These are phyloP conservation scores for Leccinum truebloodii DNA, from an alignment of 768 basidiomycete species.

Conservation along the genomic window DNA sequence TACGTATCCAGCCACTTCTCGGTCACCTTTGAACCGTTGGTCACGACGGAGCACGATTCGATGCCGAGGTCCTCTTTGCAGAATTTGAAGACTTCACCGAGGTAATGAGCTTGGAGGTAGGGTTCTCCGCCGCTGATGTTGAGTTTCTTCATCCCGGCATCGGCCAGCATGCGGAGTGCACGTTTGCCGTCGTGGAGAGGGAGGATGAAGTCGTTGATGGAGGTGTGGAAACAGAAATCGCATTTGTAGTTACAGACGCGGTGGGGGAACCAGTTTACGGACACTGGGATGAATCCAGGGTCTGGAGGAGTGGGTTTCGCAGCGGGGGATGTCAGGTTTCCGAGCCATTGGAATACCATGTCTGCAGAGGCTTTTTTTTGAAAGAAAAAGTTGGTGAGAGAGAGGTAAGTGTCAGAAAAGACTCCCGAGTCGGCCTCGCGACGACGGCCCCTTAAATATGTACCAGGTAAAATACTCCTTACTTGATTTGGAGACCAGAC, in stretches of 20 bases:
- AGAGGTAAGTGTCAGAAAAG: too few relatives aligned
- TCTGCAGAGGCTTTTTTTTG: too few relatives aligned
- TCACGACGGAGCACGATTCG: slow-evolving; percentile 31
- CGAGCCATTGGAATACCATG: background rate
- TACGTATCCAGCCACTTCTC: slow-evolving; percentile 39
- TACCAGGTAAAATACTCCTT: too few relatives aligned
- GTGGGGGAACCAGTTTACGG: slow-evolving; percentile 19
- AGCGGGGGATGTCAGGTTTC: background rate
- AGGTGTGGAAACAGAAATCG: slow-evolving; percentile 38
- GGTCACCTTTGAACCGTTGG: slow-evolving; percentile 37
- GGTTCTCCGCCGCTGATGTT: slow-evolving; percentile 37
- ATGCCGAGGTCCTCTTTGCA: slow-evolving; percentile 35
- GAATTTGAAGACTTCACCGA: slow-evolving; percentile 35
- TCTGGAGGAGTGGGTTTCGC: background rate
- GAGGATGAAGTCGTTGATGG: slow-evolving; percentile 27
- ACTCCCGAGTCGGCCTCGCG: too few relatives aligned
- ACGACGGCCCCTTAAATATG: too few relatives aligned
- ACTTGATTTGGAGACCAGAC: too few relatives aligned
- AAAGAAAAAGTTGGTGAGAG: too few relatives aligned
- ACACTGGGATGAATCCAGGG: slow-evolving; percentile 15
- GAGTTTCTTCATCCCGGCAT: slow-evolving; percentile 36
- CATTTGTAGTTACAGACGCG: slow-evolving; percentile 33
- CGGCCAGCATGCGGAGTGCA: slow-evolving; percentile 31
- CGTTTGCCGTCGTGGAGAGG: slow-evolving; percentile 32
- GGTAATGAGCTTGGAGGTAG: slow-evolving; percentile 32